Base-by-base conservation (phyloP, 306 rosid genomes). In the Malus orientalis region DNA sequence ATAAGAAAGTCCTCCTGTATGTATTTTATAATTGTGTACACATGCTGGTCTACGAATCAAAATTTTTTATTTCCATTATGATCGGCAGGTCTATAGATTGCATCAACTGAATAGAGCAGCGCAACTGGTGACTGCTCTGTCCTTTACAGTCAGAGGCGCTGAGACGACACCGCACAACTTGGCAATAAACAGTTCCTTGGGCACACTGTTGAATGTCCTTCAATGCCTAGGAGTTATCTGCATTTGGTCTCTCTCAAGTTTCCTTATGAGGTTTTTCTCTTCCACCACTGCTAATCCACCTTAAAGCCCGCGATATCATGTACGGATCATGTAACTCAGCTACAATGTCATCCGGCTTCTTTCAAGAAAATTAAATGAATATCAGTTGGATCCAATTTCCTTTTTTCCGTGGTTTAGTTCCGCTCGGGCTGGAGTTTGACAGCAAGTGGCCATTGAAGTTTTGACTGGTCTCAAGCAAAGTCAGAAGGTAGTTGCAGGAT, bases 21-120 rank as follows among this genome's bases (percentile, higher is more conserved):
- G 25, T 51, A 8, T 1, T 70, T 11, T 58, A 64, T 73, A 11
- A 15, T 71, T 51, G n/a, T 36, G 53, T 57, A 15, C 49, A 12
- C 44, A 12, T 18, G 40, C 36, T 30, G 61, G 44, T 13, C 32
- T 47, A 15, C 51, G 20, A 69, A 74, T 59, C 29, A 61, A 59
- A 64, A 19, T 0, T 14, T 14, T 67, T 66, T 67, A 25, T 74
- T 78, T 79, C 25, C 18, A 20, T 63, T 45, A 15, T 49, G 74
- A 62, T 78, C 45, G 27, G 77, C 89, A 96, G 99, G 97, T 96
- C 47, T 96, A 96, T 80, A 89, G 99, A 81, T 82, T 96, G 82
- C 97, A 96, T 87, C 99, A 96, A 74, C 91, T 95, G 85, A 92
- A 95, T 76, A 86, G 97, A 82, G 97, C 99, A 69, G 97, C 97